Conservation (phyloP, 1,284 basidiomycete genomes). For the Puccinia triticina region DNA sequence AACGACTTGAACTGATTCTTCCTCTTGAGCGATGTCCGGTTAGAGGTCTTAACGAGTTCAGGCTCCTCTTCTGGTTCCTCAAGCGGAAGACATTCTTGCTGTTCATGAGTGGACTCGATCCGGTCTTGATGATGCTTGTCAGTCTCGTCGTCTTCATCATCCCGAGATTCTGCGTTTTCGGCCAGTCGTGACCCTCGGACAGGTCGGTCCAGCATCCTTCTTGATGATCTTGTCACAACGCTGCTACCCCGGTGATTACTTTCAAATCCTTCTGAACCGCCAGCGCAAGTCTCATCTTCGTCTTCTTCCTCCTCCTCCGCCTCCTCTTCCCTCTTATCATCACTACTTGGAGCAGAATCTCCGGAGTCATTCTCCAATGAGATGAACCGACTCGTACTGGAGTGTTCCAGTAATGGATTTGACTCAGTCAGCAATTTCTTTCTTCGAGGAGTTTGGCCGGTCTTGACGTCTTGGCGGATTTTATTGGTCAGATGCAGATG, state of each 20-base stretch:
- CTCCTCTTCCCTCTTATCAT: background rate
- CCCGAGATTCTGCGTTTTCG: background rate
- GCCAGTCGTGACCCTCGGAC: background rate
- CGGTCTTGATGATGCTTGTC: background rate
- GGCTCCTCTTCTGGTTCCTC: slow-evolving; percentile 1
- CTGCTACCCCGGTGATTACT: background rate
- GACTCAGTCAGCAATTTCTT: slow-evolving; percentile 52
- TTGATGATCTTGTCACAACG: background rate
- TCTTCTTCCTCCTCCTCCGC: background rate
- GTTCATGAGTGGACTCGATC: background rate
- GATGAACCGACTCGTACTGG: background rate
- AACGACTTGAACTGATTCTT: background rate
- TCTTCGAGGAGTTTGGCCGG: slow-evolving; percentile 63
- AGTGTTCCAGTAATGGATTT: background rate
- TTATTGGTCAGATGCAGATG: slow-evolving; percentile 57
- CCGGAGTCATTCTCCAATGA: background rate
- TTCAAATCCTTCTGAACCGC: background rate
- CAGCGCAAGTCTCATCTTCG: background rate
- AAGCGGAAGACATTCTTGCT: background rate
- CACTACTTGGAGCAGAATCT: background rate
- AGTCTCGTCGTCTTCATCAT: background rate
- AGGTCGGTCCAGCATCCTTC: background rate
- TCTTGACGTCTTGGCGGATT: slow-evolving; percentile 62
- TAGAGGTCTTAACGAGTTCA: background rate
- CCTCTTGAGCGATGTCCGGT: background rate